Conservation (phyloP, 495 filamentous ascomycete species). For the Sordaria brevicollis region DNA sequence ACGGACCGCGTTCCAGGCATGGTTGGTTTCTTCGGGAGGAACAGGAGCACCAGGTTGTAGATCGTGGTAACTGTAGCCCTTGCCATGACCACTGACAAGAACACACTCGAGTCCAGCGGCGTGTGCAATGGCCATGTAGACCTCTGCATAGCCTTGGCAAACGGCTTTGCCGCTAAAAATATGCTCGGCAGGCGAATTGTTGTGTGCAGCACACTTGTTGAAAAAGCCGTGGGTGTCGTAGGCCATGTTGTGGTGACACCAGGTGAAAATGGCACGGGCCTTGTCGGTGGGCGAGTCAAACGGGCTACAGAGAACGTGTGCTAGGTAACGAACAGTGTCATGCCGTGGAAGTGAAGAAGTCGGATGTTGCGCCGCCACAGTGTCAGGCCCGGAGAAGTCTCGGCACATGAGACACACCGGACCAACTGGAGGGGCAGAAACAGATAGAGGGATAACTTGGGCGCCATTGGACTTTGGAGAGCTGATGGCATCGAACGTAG, state of each 20-base stretch:
- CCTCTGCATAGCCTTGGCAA: constrained; percentile 82
- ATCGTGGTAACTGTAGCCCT: constrained; percentile 63
- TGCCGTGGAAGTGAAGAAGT: constrained; percentile 52
- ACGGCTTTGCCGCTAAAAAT: constrained; percentile 71
- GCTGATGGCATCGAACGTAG: constrained; percentile 28
- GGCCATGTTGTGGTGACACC: constrained; percentile 85
- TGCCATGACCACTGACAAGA: constrained; percentile 71
- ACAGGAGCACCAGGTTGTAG: constrained; percentile 42
- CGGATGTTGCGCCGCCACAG: constrained; percentile 67
- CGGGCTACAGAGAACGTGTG: constrained; percentile 62
- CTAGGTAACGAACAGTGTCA: constrained; percentile 58
- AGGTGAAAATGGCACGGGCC: constrained; percentile 84
- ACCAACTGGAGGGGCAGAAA: constrained; percentile 9
- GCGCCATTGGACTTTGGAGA: constrained; percentile 15
- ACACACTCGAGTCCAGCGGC: constrained; percentile 63
- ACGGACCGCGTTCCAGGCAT: constrained; percentile 90
- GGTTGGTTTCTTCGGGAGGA: constrained; percentile 46
- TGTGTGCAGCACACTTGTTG: constrained; percentile 47
- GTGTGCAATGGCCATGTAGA: constrained; percentile 64
- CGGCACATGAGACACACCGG: constrained; percentile 64
- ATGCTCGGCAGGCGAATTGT: constrained; percentile 50
- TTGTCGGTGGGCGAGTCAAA: constrained; percentile 81
- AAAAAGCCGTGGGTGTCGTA: constrained; percentile 79
- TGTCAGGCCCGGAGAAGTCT: constrained; percentile 76
- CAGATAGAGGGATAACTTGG: constrained; percentile 2